A percentile compares a stretch with the other conserved stretches of the same genome.
Conservation (phyloP, 257 asterid species). For the Lantana camara region DNA sequence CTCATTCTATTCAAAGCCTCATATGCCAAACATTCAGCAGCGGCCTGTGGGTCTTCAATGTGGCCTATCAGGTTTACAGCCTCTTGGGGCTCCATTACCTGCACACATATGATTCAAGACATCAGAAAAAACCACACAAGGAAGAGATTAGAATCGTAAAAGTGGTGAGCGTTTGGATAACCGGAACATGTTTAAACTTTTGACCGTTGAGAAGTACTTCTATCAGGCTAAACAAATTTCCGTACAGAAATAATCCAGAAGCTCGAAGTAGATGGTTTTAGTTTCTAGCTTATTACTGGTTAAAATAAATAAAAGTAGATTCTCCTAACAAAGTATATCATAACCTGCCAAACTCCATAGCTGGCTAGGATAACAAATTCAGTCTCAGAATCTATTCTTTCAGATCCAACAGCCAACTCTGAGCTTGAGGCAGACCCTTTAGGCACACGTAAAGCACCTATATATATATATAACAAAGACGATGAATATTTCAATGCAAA, state of each 20-base stretch:
- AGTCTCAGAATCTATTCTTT: conserved; percentile 43
- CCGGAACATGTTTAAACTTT: too few relatives aligned
- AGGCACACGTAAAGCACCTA: conserved; percentile 36
- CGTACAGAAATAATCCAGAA: too few relatives aligned
- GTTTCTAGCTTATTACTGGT: too few relatives aligned
- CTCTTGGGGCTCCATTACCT: conserved; percentile 72
- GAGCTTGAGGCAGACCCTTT: conserved; percentile 31
- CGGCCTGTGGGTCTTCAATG: conserved; percentile 62
- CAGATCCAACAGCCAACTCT: conserved; percentile 44
- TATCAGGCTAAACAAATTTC: too few relatives aligned
- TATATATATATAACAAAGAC: neutral
- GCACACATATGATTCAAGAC: too few relatives aligned
- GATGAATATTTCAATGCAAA: neutral
- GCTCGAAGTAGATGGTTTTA: too few relatives aligned
- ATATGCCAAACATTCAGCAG: conserved; percentile 64
- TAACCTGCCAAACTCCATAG: conserved; percentile 72
- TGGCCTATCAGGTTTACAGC: conserved; percentile 67
- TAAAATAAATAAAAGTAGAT: too few relatives aligned
- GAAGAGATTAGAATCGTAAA: too few relatives aligned
- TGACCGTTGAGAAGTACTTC: too few relatives aligned
- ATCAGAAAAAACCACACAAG: too few relatives aligned
- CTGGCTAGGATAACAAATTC: conserved; percentile 68
- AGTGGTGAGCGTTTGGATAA: too few relatives aligned
- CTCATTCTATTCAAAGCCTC: conserved; percentile 61
- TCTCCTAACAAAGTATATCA: too few relatives aligned